Conservation (phyloP, 179 eudicot genomes). For the Actinidia arguta region DNA sequence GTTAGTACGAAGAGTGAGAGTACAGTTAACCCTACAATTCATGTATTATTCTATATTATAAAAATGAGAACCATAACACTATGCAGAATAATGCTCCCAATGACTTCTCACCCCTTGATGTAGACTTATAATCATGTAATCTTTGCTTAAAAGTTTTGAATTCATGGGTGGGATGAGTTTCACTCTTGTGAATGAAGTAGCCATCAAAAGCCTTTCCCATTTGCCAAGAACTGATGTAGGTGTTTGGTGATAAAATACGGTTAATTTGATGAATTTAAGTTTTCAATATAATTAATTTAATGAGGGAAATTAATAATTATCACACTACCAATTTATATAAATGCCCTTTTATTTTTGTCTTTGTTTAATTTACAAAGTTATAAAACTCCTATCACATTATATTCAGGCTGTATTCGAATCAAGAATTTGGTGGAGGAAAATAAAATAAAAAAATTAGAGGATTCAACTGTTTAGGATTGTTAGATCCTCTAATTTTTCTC, state of each 20-base stretch:
- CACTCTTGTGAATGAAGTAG: slow-evolving; percentile 13
- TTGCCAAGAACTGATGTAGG: not conserved
- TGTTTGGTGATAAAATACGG: not conserved
- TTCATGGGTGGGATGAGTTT: not conserved
- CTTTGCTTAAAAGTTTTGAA: slow-evolving; percentile 13
- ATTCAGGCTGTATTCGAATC: no score
- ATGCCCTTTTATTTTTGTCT: not conserved
- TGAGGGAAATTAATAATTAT: not conserved
- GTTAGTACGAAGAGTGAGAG: no score
- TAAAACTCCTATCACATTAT: not conserved
- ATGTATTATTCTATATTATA: not conserved
- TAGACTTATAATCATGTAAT: slow-evolving; percentile 14
- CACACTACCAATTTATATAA: no score
- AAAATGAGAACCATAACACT: not conserved
- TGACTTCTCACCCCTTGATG: not conserved
- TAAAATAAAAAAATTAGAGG: no score
- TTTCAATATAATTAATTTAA: not conserved
- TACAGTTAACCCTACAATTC: not conserved
- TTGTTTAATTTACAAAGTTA: not conserved
- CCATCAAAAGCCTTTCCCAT: not conserved
- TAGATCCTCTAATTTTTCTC: no score
- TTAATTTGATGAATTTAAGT: not conserved
- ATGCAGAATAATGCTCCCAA: not conserved
- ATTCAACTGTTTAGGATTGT: no score
- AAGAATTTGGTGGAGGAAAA: no score